Conservation (phyloP, 805 yeast species). For the Hanseniaspora guilliermondii region DNA sequence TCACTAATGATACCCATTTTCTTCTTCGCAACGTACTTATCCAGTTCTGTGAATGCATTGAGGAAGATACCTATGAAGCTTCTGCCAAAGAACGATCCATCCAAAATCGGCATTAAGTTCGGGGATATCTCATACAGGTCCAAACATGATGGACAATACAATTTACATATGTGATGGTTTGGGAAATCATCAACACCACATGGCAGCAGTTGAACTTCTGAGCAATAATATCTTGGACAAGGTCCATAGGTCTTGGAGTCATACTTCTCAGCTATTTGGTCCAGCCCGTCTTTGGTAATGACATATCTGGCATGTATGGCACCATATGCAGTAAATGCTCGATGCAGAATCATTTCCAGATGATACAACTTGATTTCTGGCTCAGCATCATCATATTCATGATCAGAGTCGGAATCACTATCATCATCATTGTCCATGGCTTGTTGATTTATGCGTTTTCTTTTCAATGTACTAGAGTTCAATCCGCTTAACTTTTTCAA, state of each 20-base stretch:
- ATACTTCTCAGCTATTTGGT: conserved; percentile 86
- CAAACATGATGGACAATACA: conserved; percentile 89
- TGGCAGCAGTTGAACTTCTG: conserved; percentile 80
- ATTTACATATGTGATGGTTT: conserved; percentile 80
- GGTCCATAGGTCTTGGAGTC: conserved; percentile 80
- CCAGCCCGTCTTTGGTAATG: conserved; percentile 76
- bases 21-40: conserved; percentile 55
- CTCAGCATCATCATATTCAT: conserved; percentile 21
- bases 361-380: conserved; percentile 27
- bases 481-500: not conserved
- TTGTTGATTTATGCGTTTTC: conserved; percentile 37
- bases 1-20: conserved; percentile 24
- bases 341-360: conserved; percentile 56
- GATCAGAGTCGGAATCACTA: not conserved
- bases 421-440: conserved; percentile 19
- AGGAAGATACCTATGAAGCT: conserved; percentile 87
- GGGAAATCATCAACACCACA: conserved; percentile 84
- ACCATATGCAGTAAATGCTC: conserved; percentile 88
- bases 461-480: not conserved
- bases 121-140: conserved; percentile 82
- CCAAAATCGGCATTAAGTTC: conserved; percentile 75
- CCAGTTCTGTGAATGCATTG: conserved; percentile 83
- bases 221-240: conserved; percentile 83
- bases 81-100: conserved; percentile 95
- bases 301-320: conserved; percentile 87